A percentile compares a stretch with the other conserved stretches of the same genome.
Conservation (phyloP, 805 yeast species). For the Metschnikowia arizonensis region DNA sequence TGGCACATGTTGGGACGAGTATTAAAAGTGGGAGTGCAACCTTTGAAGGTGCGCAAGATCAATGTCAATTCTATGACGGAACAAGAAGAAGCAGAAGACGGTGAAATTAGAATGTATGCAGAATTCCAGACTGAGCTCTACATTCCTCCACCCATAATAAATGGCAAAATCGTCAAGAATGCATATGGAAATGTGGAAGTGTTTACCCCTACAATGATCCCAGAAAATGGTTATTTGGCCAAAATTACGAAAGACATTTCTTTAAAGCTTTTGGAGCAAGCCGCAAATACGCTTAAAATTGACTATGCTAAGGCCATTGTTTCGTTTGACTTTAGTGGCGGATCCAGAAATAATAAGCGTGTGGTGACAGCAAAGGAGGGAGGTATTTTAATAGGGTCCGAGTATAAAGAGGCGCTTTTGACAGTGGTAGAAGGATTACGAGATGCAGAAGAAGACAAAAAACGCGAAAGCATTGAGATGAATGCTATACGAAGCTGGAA, state of each 20-base stretch:
- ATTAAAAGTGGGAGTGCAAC: constrained; percentile 65
- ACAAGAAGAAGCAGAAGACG: constrained; percentile 52
- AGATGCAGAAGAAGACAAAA: constrained; percentile 47
- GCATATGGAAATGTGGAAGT: constrained; percentile 82
- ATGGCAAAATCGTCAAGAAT: constrained; percentile 71
- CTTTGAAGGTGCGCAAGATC: constrained; percentile 39
- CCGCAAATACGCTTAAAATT: constrained; percentile 65
- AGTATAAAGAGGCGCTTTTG: constrained; percentile 56
- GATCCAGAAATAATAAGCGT: constrained; percentile 28
- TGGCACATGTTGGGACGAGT: constrained; percentile 85
- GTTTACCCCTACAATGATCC: constrained; percentile 76
- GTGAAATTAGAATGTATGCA: constrained; percentile 57
- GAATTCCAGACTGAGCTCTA: constrained; percentile 72
- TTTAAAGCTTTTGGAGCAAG: constrained; percentile 53
- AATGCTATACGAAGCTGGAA: constrained; percentile 54
- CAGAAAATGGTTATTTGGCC: constrained; percentile 67
- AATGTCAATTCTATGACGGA: constrained; percentile 20
- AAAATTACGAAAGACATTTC: constrained; percentile 22
- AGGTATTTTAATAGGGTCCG: constrained; percentile 71
- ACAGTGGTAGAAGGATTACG: constrained; percentile 46
- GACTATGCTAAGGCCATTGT: constrained; percentile 87
- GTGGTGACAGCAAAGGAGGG: constrained; percentile 59
- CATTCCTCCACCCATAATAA: constrained; percentile 58
- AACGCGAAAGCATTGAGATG: constrained; percentile 41
- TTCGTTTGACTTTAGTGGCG: constrained; percentile 65